Conservation (phyloP, 805 yeast species). For the Kuraishia cidri region DNA sequence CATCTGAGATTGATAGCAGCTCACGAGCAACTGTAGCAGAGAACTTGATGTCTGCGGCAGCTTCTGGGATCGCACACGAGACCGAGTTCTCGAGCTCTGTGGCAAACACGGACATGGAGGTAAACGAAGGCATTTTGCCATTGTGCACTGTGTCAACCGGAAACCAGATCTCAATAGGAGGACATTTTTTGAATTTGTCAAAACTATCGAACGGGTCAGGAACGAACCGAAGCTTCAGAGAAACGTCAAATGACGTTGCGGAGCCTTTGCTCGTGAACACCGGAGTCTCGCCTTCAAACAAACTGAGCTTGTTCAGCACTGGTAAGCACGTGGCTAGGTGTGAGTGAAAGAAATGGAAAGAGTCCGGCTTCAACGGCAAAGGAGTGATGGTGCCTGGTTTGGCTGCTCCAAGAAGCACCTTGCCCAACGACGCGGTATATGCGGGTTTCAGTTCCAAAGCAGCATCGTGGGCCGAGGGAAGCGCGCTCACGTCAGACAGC, state of each 20-base stretch:
- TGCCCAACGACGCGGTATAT: slow-evolving; percentile 18
- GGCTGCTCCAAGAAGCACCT: slow-evolving; percentile 10
- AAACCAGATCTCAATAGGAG: slow-evolving; percentile 22
- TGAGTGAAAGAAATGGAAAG: slow-evolving; percentile 13
- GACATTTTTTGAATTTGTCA: slow-evolving; percentile 12
- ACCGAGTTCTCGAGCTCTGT: slow-evolving; percentile 16
- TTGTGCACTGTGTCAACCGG: slow-evolving; percentile 9
- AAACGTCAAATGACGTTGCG: slow-evolving; percentile 12
- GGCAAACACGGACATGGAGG: slow-evolving; percentile 1
- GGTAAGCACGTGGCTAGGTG: slow-evolving; percentile 15
- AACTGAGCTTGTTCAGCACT: slow-evolving; percentile 11
- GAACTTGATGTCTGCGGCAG: slow-evolving; percentile 17
- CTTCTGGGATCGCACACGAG: slow-evolving; percentile 14
- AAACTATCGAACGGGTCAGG: slow-evolving; percentile 20
- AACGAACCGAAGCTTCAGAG: slow-evolving; percentile 17
- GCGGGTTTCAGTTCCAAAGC: slow-evolving; percentile 5
- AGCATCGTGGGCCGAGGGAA: not conserved
- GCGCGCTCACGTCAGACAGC: not conserved
- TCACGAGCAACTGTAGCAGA: slow-evolving; percentile 8
- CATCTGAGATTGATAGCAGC: not conserved
- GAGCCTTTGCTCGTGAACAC: slow-evolving; percentile 5
- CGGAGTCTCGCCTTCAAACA: slow-evolving; percentile 12
- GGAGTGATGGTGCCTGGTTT: not conserved
- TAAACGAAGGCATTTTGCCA: not conserved
- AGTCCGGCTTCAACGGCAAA: slow-evolving; percentile 3